Conservation (phyloP, 495 filamentous ascomycete species). For the Aspergillus olivimuriae region DNA sequence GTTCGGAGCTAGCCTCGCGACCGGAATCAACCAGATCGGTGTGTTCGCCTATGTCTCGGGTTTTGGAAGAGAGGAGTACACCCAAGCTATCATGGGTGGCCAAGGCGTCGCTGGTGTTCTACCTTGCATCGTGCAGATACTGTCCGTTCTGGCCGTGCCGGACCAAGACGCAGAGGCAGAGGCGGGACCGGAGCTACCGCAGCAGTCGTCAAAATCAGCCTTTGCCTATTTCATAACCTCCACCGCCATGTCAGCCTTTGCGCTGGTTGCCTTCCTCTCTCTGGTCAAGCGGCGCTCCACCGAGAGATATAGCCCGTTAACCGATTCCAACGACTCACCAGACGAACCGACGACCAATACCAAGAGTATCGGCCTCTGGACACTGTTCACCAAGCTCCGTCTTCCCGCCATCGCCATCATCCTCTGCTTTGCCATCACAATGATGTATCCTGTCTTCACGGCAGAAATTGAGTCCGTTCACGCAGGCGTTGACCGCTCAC, state of each 20-base stretch:
- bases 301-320: too few species aligned
- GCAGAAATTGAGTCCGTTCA: constrained; percentile 67
- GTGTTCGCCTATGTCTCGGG: constrained; percentile 85
- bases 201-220: constrained; percentile 58
- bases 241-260: constrained; percentile 52
- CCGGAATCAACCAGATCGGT: constrained; percentile 88
- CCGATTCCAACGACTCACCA: too few species aligned
- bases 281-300: constrained; percentile 38
- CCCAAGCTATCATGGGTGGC: constrained; percentile 92
- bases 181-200: constrained; percentile 9
- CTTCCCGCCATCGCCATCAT: constrained; percentile 67
- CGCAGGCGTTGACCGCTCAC: constrained; percentile 38
- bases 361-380: constrained; percentile 57
- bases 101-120: constrained; percentile 90
- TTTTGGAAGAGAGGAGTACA: constrained; percentile 80
- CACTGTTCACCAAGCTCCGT: constrained; percentile 65
- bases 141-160: constrained; percentile 68
- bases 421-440: constrained; percentile 73
- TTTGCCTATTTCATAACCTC: constrained; percentile 91
- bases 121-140: constrained; percentile 77
- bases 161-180: constrained; percentile 9
- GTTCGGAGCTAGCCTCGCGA: constrained; percentile 65
- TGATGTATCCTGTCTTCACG: constrained; percentile 94
- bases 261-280: constrained; percentile 55
- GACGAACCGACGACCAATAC: not conserved